Evolutionary conservation across 352 stramenopile genomes (phyloP).

Genomic region (Globisporangium alternatum): DNA sequence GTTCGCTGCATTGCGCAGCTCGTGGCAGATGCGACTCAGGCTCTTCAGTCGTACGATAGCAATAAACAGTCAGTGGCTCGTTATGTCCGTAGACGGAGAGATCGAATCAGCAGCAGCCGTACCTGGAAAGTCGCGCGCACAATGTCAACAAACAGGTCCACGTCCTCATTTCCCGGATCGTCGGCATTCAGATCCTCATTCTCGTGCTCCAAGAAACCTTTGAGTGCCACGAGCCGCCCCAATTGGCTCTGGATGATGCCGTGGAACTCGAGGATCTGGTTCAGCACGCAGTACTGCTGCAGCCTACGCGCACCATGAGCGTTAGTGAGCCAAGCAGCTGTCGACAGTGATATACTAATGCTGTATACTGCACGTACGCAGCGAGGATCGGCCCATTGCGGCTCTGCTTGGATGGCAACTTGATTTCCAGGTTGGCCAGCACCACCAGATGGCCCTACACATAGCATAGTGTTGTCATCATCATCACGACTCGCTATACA

Average conservation of each 20-base stretch:
- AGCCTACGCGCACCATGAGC: slow-evolving; percentile 29
- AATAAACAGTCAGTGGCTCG: neutral
- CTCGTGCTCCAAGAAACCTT: slow-evolving; percentile 44
- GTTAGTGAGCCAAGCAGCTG: neutral
- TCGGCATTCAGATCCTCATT: slow-evolving; percentile 38
- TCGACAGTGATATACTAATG: neutral
- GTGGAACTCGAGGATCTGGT: slow-evolving; percentile 86
- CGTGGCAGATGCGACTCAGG: slow-evolving; percentile 50
- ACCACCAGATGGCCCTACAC: slow-evolving; percentile 75
- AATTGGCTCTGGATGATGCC: slow-evolving; percentile 60
- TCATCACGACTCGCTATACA: neutral
- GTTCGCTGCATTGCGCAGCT: slow-evolving; percentile 67
- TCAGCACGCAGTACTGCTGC: slow-evolving; percentile 80
- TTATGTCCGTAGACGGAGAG: neutral
- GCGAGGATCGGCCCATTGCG: slow-evolving; percentile 47
- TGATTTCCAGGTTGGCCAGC: slow-evolving; percentile 65
- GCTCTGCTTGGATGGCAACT: slow-evolving; percentile 46
- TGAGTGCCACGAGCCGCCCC: slow-evolving; percentile 41
- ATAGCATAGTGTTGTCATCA: neutral
- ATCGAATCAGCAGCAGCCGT: neutral
- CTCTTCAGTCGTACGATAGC: slow-evolving; percentile 18
- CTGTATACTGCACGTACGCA: slow-evolving; percentile 31
- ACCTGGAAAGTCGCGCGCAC: slow-evolving; percentile 46
- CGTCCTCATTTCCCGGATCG: slow-evolving; percentile 39
- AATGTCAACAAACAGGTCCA: slow-evolving; percentile 55